A percentile compares a stretch with the other conserved stretches of the same genome.
Conservation (phyloP, 805 yeast genomes). For the Torulaspora gathmanii region DNA sequence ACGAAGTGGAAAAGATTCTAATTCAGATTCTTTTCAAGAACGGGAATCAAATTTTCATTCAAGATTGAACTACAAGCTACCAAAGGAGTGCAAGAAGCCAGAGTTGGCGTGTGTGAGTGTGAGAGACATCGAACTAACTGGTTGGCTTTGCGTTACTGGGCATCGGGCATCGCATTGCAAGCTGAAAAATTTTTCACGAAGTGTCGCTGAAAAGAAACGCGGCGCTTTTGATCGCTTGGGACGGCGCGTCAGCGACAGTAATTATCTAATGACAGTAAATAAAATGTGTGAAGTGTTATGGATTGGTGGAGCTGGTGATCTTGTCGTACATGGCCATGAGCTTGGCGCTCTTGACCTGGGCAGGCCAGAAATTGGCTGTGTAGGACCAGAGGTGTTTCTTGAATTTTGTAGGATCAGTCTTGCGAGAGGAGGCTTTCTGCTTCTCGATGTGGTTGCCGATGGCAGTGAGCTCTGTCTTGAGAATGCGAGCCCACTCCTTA, state of each 20-base stretch:
- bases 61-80: neutral
- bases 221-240: neutral
- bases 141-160: conserved; percentile 4
- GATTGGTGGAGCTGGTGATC: conserved; percentile 28
- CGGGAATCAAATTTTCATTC: neutral
- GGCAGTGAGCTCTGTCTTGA: conserved; percentile 60
- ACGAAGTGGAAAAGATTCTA: neutral
- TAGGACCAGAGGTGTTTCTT: conserved; percentile 77
- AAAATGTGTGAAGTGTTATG: neutral
- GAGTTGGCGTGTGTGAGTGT: neutral
- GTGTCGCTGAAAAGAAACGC: conserved; percentile 8
- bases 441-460: conserved; percentile 68
- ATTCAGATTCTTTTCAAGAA: neutral
- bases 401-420: conserved; percentile 38
- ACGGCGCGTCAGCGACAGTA: neutral
- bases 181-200: conserved; percentile 8
- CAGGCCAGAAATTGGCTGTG: conserved; percentile 85
- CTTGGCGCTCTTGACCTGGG: conserved; percentile 66
- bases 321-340: conserved; percentile 72
- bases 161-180: conserved; percentile 7
- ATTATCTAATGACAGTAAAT: neutral
- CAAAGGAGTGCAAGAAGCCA: neutral
- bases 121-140: conserved; percentile 3
- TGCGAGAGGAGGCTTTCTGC: conserved; percentile 31
- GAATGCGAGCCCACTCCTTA: conserved; percentile 68